Evolutionary conservation across 306 rosid species (phyloP), one percentile per base, ranked within the genome.

Genomic region (Carpinus viminea): DNA sequence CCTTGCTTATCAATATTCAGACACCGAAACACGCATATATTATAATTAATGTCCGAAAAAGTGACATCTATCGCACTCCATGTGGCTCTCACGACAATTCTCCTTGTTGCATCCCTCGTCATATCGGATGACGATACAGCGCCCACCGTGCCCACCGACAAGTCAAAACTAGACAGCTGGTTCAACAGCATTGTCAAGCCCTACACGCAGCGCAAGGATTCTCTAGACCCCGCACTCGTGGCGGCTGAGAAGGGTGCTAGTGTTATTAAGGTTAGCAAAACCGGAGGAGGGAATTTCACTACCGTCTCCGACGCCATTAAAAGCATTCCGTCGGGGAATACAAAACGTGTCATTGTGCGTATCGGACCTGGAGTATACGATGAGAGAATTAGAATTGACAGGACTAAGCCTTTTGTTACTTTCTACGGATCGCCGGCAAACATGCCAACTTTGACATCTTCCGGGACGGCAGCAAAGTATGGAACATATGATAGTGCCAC

Each of bases 401-500:
- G 41, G 26, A 72, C 74, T 2, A 87, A 87, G 53, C 87, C 91
- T 6, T 93, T 89, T 60, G 51, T 91, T 51, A 81, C 93, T 0
- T 79, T 93, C 0, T 77, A 65, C 59, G 97, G 87, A 0, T 51
- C 38, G 5, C 87, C 88, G 1, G 12, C 2, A 0, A 69, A 77
- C 16, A 81, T 80, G 74, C 89, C 96, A 1, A 88, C 34, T 26
- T 41, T 93, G 57, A 84, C 86, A 0, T 89, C 0, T 41, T 70
- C 9, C 0, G 96, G 93, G 2, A 86, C 87, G 0, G 86, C 93
- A 0, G 12, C 2, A 0, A 5, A 74, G 54, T 88, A 73, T 45
- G 98, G 98, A 46, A 93, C 93, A 0, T 82, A 89, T 7, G 83
- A 91, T 0, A 89, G 98, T 71, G 98, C 90, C 0, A 81, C 90